Percentiles rank a stretch among this genome's conserved stretches.
These are phyloP conservation scores for Trypanosoma boissoni DNA, from an alignment of 208 protist genomes.

Conservation along the genomic window DNA sequence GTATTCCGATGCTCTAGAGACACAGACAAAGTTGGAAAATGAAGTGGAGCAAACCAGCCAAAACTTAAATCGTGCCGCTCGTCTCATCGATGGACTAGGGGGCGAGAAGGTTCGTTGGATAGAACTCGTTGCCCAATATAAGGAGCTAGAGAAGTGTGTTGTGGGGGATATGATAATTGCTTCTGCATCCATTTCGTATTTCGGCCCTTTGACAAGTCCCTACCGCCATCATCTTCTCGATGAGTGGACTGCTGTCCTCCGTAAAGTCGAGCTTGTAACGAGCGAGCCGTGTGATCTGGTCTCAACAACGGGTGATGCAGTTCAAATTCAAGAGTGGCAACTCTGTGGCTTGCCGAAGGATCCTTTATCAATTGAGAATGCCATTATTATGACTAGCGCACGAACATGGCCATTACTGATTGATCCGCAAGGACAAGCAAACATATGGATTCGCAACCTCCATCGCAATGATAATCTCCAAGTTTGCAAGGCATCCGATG, in stretches of 20 bases:
- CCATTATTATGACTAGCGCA: slow-evolving; percentile 93
- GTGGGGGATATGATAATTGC: slow-evolving; percentile 96
- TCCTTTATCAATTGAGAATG: slow-evolving; percentile 96
- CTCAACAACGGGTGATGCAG: slow-evolving; percentile 91
- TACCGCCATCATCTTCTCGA: slow-evolving; percentile 88
- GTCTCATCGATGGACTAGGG: slow-evolving; percentile 95
- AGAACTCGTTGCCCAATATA: slow-evolving; percentile 89
- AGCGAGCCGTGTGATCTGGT: slow-evolving; percentile 81
- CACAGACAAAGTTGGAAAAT: slow-evolving; percentile 92
- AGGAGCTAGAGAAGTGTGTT: slow-evolving; percentile 75
- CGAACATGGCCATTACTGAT: slow-evolving; percentile 97
- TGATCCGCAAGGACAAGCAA: slow-evolving; percentile 98
- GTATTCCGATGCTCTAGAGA: slow-evolving; percentile 89
- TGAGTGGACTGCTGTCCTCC: slow-evolving; percentile 83
- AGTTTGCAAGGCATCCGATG: slow-evolving; percentile 95
- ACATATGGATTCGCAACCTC: slow-evolving; percentile 96
- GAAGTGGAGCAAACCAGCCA: slow-evolving; percentile 93
- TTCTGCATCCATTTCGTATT: slow-evolving; percentile 94
- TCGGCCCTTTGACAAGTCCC: slow-evolving; percentile 93
- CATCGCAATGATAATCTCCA: slow-evolving; percentile 93
- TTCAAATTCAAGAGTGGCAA: slow-evolving; percentile 95
- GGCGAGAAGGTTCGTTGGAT: slow-evolving; percentile 95
- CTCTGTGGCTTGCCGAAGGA: slow-evolving; percentile 96
- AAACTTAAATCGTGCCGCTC: slow-evolving; percentile 94
- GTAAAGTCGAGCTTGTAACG: slow-evolving; percentile 36